A percentile compares a stretch with the other conserved stretches of the same genome.
These are phyloP conservation scores for Phaeosphaeriaceae sp. DNA, from an alignment of 2,329 filamentous ascomycete species.

Conservation along the genomic window DNA sequence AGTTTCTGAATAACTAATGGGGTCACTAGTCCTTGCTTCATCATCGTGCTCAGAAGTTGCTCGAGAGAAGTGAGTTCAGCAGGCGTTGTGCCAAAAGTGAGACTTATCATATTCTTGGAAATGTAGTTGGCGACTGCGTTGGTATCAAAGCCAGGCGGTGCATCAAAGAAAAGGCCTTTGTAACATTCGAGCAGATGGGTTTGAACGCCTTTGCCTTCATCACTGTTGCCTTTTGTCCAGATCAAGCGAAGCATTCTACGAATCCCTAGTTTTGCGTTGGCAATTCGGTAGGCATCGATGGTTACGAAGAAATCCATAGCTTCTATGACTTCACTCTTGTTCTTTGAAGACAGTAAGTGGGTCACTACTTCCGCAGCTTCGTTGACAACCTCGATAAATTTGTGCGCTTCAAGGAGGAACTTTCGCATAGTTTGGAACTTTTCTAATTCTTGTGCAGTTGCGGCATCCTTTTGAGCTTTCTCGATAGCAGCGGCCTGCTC, in stretches of 20 bases:
- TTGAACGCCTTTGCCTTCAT: slow-evolving; percentile 98
- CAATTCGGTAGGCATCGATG: slow-evolving; percentile 93
- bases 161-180: slow-evolving; percentile 93
- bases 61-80: slow-evolving; percentile 95
- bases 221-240: slow-evolving; percentile 99
- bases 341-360: slow-evolving; percentile 88
- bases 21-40: slow-evolving; percentile 87
- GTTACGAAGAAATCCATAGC: slow-evolving; percentile 99
- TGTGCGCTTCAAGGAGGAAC: slow-evolving; percentile 91
- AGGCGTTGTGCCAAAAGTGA: slow-evolving; percentile 93
- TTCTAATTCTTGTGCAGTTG: slow-evolving; percentile 84
- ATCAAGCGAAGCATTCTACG: slow-evolving; percentile 94
- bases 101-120: slow-evolving; percentile 97
- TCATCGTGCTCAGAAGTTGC: slow-evolving; percentile 95
- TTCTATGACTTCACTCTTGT: slow-evolving; percentile 98
- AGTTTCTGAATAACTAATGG: slow-evolving; percentile 88
- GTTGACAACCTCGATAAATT: slow-evolving; percentile 91
- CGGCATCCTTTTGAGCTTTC: slow-evolving; percentile 85
- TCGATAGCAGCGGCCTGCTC: slow-evolving; percentile 74
- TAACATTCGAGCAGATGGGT: slow-evolving; percentile 97
- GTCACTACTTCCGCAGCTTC: slow-evolving; percentile 80
- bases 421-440: slow-evolving; percentile 86
- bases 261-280: slow-evolving; percentile 90
- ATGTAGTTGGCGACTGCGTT: slow-evolving; percentile 96
- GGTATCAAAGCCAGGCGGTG: slow-evolving; percentile 82